Evolutionary conservation across 2,329 filamentous ascomycete species (phyloP), one percentile per base, ranked within the genome.

Genomic region (Nemania sp.): DNA sequence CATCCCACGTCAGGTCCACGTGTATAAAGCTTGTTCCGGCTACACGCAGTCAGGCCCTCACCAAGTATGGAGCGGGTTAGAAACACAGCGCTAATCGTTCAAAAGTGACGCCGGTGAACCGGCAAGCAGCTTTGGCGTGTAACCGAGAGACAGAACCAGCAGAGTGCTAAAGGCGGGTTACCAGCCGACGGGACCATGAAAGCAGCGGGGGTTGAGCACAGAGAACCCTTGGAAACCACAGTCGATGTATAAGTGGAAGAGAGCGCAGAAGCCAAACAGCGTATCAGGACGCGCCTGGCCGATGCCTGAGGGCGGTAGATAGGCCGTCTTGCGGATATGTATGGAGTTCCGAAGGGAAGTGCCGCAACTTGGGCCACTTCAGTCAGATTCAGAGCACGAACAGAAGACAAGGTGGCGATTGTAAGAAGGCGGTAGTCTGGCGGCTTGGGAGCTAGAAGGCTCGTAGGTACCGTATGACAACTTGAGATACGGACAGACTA

Each of bases 401-500:
- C 48, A 43, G 48, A 43, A 25, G 43, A 32, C 35, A 43, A 51
- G 49, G 46, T 20, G 49, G 40, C 25, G 59, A 51, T 51, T 51
- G 49, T 47, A 64, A 54, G 45, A 59, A 34, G 47, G 39, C 2
- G 53, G 46, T 40, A 21, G n/a, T 10, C 29, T 29, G 25, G 25
- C 25, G 7, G 25, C 37, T 34, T 17, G 46, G 46, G 29, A 54
- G 32, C 12, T 18, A 25, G 35, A 43, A 39, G 29, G 52, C 17
- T 15, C 15, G 34, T 34, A 9, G 21, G 52, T 25, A 37, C 11
- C 48, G 12, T 48, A 35, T 39, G 40, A 55, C 62, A 54, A 55
- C 49, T 54, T 57, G 21, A 47, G 34, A 60, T 65, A 46, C 62
- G 57, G 18, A 54, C 29, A 48, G 40, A 17, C 17, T n/a, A 45